These are phyloP conservation scores for Lachancea sp. DNA, from an alignment of 805 yeast species.

Conservation along the genomic window DNA sequence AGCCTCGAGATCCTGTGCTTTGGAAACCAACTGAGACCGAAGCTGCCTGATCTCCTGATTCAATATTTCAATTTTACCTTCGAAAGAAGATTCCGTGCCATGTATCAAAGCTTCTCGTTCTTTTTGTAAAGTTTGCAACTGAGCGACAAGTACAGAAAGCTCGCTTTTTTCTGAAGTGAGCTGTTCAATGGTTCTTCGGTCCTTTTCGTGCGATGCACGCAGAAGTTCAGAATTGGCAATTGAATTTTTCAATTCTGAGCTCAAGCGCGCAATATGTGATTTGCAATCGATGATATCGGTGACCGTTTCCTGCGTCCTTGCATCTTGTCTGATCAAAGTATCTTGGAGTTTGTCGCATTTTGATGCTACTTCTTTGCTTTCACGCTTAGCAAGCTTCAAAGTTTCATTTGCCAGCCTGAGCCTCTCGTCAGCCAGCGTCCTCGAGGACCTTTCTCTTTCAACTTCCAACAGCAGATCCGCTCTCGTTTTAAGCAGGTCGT, in stretches of 20 bases:
- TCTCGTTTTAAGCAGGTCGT: conserved; percentile 35
- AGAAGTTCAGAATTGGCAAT: conserved; percentile 50
- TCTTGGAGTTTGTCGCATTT: conserved; percentile 38
- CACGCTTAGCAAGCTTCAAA: conserved; percentile 37
- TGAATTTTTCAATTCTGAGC: conserved; percentile 42
- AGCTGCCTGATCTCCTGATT: conserved; percentile 39
- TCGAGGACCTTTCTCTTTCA: conserved; percentile 50
- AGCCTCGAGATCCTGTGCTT: conserved; percentile 46
- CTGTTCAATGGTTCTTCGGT: conserved; percentile 46
- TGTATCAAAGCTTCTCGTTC: conserved; percentile 52
- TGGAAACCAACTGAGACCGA: conserved; percentile 38
- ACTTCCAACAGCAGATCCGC: conserved; percentile 44
- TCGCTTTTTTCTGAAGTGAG: conserved; percentile 53
- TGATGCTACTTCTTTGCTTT: conserved; percentile 40
- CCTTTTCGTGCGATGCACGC: conserved; percentile 42
- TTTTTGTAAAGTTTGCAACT: conserved; percentile 52
- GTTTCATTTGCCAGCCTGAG: conserved; percentile 37
- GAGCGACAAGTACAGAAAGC: conserved; percentile 50
- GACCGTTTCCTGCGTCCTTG: conserved; percentile 39
- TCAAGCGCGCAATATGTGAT: conserved; percentile 38
- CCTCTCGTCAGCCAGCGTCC: conserved; percentile 49
- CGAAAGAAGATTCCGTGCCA: conserved; percentile 45
- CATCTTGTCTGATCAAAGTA: conserved; percentile 42
- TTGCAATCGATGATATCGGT: conserved; percentile 54
- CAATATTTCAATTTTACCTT: conserved; percentile 43